These are phyloP conservation scores for Pythium aquatile DNA, from an alignment of 352 stramenopile species.

Conservation along the genomic window DNA sequence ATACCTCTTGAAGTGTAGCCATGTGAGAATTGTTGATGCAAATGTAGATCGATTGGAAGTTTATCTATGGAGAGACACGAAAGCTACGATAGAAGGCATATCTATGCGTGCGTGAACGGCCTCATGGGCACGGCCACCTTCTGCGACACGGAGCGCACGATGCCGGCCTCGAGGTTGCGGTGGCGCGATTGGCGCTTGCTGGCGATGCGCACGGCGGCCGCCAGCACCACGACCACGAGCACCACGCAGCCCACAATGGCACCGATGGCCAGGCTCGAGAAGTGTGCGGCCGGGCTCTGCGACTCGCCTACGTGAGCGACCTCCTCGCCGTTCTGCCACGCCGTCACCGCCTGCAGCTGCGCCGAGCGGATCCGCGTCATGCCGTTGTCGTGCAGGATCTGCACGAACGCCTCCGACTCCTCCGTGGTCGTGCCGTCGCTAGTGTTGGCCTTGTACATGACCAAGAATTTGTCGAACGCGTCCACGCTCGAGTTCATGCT, in stretches of 20 bases:
- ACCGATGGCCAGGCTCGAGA: slow-evolving; percentile 29
- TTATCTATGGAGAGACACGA: slow-evolving; percentile 2
- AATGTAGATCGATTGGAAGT: not conserved
- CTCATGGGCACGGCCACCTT: slow-evolving; percentile 26
- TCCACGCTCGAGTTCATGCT: slow-evolving; percentile 35
- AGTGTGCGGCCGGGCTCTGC: slow-evolving; percentile 5
- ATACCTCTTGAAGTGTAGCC: not conserved
- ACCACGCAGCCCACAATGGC: slow-evolving; percentile 32
- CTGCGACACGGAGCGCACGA: slow-evolving; percentile 27
- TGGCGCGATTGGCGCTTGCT: slow-evolving; percentile 25
- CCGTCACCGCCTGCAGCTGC: slow-evolving; percentile 34
- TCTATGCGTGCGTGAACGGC: slow-evolving; percentile 36
- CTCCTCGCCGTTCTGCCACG: slow-evolving; percentile 38
- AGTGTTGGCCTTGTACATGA: slow-evolving; percentile 34
- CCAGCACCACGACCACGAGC: slow-evolving; percentile 33
- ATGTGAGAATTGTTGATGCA: not conserved
- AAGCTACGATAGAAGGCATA: not conserved
- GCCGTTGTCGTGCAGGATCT: slow-evolving; percentile 28
- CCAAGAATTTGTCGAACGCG: slow-evolving; percentile 43
- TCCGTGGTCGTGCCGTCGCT: slow-evolving; percentile 6
- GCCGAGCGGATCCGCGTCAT: slow-evolving; percentile 37
- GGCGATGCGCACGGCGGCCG: slow-evolving; percentile 33
- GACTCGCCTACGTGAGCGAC: slow-evolving; percentile 36
- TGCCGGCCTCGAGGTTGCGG: slow-evolving; percentile 26
- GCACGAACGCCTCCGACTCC: slow-evolving; percentile 27